phyloP scores from a whole-genome alignment of 1,284 basidiomycete species.

The Schizophyllum amplum region DNA sequence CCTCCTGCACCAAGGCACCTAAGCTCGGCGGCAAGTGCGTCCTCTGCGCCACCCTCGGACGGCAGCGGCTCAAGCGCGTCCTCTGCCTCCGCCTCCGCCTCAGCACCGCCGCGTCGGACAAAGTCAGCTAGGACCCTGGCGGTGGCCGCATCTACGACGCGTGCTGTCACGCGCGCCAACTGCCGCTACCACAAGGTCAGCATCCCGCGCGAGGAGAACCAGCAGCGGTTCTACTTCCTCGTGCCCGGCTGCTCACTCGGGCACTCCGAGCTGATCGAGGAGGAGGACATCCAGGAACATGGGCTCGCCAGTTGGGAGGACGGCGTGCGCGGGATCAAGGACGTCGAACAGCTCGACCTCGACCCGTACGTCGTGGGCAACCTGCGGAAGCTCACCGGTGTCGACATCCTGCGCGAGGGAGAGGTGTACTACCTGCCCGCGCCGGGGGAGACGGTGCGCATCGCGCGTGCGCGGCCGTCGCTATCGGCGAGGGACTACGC shows the following conservation, averaged over 20 bases:
- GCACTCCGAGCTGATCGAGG: conserved; percentile 44
- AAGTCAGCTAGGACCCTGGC: background rate
- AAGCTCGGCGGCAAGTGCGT: background rate
- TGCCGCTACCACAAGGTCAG: conserved; percentile 62
- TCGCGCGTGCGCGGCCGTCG: background rate
- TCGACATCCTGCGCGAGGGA: conserved; percentile 51
- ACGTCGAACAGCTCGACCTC: conserved; percentile 44
- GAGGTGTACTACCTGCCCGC: conserved; percentile 55
- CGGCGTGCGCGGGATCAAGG: conserved; percentile 26
- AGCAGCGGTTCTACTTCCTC: conserved; percentile 45
- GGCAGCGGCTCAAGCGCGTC: background rate
- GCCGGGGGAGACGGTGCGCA: conserved; percentile 25
- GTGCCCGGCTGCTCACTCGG: conserved; percentile 59
- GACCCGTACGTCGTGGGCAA: conserved; percentile 43
- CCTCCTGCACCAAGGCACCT: background rate
- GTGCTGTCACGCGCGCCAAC: conserved; percentile 43
- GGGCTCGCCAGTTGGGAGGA: conserved; percentile 39
- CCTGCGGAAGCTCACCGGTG: conserved; percentile 50
- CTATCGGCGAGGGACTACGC: background rate
- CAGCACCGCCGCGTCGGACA: background rate
- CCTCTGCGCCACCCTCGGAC: background rate
- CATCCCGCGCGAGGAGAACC: conserved; percentile 42
- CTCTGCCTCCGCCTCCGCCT: background rate
- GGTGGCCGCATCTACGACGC: background rate
- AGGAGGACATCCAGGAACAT: conserved; percentile 51